Percentiles rank a stretch among this genome's conserved stretches.
phyloP scores from a whole-genome alignment of 2,329 filamentous ascomycete species.

The Paracorniculantispora psalliotae region DNA sequence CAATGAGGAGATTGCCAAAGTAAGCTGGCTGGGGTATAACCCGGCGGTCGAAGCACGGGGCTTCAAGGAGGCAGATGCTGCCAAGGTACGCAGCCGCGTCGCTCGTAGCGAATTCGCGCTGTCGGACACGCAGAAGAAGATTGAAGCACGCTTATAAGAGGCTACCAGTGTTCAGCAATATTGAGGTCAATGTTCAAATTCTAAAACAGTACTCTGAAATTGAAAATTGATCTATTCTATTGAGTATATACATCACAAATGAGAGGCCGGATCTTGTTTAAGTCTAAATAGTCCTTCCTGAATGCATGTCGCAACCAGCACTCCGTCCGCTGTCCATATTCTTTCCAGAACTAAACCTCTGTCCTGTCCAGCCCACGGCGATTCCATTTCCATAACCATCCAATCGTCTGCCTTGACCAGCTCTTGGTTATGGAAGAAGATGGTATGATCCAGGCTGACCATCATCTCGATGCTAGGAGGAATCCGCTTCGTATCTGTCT shows the following conservation, averaged over 20 bases:
- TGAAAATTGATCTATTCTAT: not conserved
- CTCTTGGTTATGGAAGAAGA: conserved; percentile 10
- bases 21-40: conserved; percentile 9
- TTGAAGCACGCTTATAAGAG: conserved; percentile 5
- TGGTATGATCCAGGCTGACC: conserved; percentile 11
- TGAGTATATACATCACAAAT: not conserved
- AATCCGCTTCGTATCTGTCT: not conserved
- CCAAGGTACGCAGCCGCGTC: conserved; percentile 2
- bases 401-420: not conserved
- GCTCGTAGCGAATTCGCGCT: conserved; percentile 4
- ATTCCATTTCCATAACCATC: conserved; percentile 14
- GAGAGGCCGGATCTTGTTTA: not conserved
- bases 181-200: not conserved
- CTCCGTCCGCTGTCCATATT: conserved; percentile 4
- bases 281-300: conserved; percentile 4
- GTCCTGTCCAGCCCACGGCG: conserved; percentile 11
- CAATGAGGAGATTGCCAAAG: not conserved
- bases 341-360: conserved; percentile 9
- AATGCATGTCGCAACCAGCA: conserved; percentile 7
- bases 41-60: conserved; percentile 11
- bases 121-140: conserved; percentile 12
- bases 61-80: conserved; percentile 2
- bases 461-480: conserved; percentile 3
- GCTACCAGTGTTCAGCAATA: not conserved
- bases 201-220: not conserved